Evolutionary conservation across 805 yeast species (phyloP).

Genomic region (Lachancea meyersii): DNA sequence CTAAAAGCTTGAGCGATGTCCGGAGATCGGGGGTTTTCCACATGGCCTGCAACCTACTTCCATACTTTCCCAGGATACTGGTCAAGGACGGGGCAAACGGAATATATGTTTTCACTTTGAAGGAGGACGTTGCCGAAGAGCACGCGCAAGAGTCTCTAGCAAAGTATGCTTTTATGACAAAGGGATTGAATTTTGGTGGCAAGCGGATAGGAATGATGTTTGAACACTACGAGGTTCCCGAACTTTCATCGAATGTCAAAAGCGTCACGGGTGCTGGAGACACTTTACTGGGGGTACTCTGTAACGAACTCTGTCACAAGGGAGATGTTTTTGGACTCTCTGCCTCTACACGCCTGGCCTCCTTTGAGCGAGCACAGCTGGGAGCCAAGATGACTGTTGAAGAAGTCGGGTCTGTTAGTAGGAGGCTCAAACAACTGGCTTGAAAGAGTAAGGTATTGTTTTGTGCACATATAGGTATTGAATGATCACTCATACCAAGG

Average conservation of each 20-base stretch:
- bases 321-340: constrained; percentile 5
- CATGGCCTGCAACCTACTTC: constrained; percentile 64
- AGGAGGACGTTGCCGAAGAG: constrained; percentile 10
- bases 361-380: constrained; percentile 11
- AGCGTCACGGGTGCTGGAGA: constrained; percentile 92
- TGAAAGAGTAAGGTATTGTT: not conserved
- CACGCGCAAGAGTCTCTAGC: constrained; percentile 13
- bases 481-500: constrained; percentile 1
- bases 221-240: constrained; percentile 50
- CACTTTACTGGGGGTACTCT: constrained; percentile 60
- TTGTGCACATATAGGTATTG: not conserved
- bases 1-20: constrained; percentile 23
- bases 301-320: constrained; percentile 34
- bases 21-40: constrained; percentile 48
- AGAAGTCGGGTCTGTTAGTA: constrained; percentile 11
- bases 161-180: constrained; percentile 8
- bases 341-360: constrained; percentile 2
- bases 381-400: constrained; percentile 14
- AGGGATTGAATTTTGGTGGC: constrained; percentile 7
- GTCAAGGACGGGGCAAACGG: constrained; percentile 68
- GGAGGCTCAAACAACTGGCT: constrained; percentile 4
- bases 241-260: constrained; percentile 36
- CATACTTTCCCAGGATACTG: constrained; percentile 60
- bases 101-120: constrained; percentile 40
- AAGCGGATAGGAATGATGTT: constrained; percentile 47